phyloP scores from a whole-genome alignment of 352 stramenopile species.

The Phytopythium montanum region DNA sequence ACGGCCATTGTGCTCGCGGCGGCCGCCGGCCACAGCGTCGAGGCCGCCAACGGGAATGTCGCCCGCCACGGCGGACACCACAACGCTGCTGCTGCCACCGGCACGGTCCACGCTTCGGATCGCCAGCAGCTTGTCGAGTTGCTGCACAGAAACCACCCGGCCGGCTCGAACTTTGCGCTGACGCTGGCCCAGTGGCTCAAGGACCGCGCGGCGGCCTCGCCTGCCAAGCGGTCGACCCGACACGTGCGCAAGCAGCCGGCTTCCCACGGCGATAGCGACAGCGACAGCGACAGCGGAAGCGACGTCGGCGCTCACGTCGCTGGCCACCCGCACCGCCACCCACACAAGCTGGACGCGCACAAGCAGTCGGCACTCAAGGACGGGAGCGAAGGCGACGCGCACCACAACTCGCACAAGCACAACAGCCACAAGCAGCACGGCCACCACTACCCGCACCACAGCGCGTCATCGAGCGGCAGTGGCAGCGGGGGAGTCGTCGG shows the following conservation, averaged over 20 bases:
- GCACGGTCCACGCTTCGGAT: not conserved
- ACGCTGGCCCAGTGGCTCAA: not conserved
- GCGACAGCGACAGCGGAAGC: conserved; percentile 1
- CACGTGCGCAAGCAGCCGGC: not conserved
- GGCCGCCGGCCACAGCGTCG: not conserved
- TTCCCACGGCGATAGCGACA: not conserved
- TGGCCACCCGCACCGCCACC: not conserved
- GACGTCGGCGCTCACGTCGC: not conserved
- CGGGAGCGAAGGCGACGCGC: no score
- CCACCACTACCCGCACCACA: not conserved
- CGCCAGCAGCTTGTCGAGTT: not conserved
- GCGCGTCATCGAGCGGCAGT: not conserved
- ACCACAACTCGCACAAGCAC: not conserved
- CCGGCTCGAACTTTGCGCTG: not conserved
- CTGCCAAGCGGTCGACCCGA: not conserved
- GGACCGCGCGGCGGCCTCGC: not conserved
- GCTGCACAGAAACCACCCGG: not conserved
- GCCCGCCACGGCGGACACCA: not conserved
- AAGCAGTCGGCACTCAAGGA: no score
- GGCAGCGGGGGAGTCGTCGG: not conserved
- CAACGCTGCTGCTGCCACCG: not conserved
- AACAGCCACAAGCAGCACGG: not conserved
- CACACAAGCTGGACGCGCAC: not conserved
- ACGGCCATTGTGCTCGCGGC: conserved; percentile 9
- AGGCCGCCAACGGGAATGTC: not conserved